Percentiles rank a stretch among this genome's conserved stretches.
phyloP scores from a whole-genome alignment of 176 grass and related monocot genomes.

The Zea mays region DNA sequence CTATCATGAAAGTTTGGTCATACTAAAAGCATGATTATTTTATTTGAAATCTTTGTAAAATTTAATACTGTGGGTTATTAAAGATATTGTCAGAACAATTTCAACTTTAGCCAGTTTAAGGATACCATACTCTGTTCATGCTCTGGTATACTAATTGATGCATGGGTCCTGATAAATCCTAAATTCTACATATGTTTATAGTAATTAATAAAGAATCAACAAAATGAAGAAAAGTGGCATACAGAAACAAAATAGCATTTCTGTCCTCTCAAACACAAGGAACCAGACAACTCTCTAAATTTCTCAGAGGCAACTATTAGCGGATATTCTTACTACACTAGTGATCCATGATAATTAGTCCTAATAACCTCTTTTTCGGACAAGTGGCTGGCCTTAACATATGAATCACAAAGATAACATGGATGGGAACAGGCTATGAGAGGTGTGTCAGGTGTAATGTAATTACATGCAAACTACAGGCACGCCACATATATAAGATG shows the following conservation, averaged over 20 bases:
- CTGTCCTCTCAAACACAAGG: conserved; percentile 31
- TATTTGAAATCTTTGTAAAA: conserved; percentile 23
- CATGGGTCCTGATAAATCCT: not conserved
- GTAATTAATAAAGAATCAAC: conserved; percentile 1
- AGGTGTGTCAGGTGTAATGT: not conserved
- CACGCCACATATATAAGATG: not conserved
- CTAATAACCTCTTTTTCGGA: not conserved
- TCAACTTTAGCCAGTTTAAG: not conserved
- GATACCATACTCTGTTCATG: conserved; percentile 1
- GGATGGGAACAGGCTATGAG: not conserved
- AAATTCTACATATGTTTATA: conserved; percentile 16
- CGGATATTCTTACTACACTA: conserved; percentile 1
- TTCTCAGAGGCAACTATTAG: not conserved
- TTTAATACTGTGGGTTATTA: not conserved
- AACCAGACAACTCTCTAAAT: not conserved
- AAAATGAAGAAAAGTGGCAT: not conserved
- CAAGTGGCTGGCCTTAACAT: conserved; percentile 21
- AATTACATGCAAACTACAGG: not conserved
- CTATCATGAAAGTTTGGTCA: conserved; percentile 37
- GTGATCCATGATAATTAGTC: not conserved
- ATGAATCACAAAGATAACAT: conserved; percentile 15
- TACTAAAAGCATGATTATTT: conserved; percentile 17
- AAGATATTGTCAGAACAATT: conserved; percentile 15
- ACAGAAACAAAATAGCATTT: conserved; percentile 9
- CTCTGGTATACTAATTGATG: conserved; percentile 2